These are phyloP conservation scores for Sechiopsis laciniata DNA, from an alignment of 306 rosid species.

Conservation along the genomic window DNA sequence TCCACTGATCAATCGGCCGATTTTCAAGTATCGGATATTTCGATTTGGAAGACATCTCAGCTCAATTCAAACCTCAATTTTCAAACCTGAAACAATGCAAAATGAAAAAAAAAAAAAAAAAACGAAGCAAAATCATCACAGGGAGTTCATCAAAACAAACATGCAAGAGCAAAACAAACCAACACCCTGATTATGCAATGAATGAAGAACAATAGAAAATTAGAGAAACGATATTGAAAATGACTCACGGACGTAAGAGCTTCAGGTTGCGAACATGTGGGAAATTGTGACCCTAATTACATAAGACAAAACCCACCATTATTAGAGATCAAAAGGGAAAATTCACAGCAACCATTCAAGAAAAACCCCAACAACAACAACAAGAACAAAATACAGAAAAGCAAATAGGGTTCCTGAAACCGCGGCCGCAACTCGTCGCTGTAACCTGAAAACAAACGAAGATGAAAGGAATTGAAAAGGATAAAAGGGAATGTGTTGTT, in stretches of 20 bases:
- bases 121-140: not conserved
- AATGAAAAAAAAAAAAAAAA: not conserved
- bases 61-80: too few relatives aligned
- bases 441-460: slow-evolving; percentile 19
- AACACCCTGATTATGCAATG: too few relatives aligned
- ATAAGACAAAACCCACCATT: slow-evolving; percentile 37
- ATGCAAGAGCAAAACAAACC: not conserved
- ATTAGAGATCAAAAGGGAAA: slow-evolving; percentile 30
- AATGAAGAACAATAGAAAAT: too few relatives aligned
- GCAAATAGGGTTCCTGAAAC: not conserved
- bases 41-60: slow-evolving; percentile 53
- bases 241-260: slow-evolving; percentile 43
- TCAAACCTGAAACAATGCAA: slow-evolving; percentile 28
- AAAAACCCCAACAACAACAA: slow-evolving; percentile 25
- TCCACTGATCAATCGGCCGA: slow-evolving; percentile 84
- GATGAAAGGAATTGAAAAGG: not conserved
- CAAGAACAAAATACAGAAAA: not conserved
- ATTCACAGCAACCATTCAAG: slow-evolving; percentile 6
- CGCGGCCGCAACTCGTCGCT: not conserved
- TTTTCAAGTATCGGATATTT: slow-evolving; percentile 56
- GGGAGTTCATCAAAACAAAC: not conserved
- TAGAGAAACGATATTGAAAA: not conserved
- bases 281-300: slow-evolving; percentile 67
- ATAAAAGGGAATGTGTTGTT: not conserved
- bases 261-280: not conserved